These are phyloP conservation scores for Crithidia bombi DNA, from an alignment of 208 protist genomes.

Conservation along the genomic window DNA sequence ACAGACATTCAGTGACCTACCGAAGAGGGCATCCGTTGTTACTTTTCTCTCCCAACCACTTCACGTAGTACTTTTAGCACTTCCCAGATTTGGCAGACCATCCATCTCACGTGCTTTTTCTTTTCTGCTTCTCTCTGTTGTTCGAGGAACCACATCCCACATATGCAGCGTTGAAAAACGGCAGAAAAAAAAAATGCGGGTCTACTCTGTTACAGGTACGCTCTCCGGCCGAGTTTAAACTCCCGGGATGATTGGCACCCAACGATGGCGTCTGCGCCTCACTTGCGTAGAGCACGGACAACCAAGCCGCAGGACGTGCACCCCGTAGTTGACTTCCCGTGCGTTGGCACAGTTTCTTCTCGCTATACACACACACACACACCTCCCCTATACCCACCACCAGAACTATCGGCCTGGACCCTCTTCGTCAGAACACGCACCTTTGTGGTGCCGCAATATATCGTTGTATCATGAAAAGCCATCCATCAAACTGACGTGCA, in stretches of 20 bases:
- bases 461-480: conserved; percentile 9
- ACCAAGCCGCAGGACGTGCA: neutral
- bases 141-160: too few species aligned
- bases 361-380: too few species aligned
- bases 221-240: conserved; percentile 18
- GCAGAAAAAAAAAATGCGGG: neutral
- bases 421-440: conserved; percentile 4
- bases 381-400: too few species aligned
- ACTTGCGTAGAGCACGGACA: neutral
- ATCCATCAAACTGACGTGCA: conserved; percentile 19
- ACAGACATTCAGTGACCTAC: conserved; percentile 3
- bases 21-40: conserved; percentile 10
- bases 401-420: too few species aligned
- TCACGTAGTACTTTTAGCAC: too few species aligned
- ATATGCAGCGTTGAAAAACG: too few species aligned
- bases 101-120: too few species aligned
- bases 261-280: neutral
- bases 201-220: neutral
- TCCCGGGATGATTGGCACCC: conserved; percentile 3
- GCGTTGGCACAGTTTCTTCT: neutral
- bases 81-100: too few species aligned
- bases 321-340: conserved; percentile 20
- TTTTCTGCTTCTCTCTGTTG: too few species aligned
- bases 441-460: conserved; percentile 3
- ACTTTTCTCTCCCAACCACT: too few species aligned